phyloP scores from a whole-genome alignment of 345 rosid genomes.

The Eucalyptus lansdowneana region DNA sequence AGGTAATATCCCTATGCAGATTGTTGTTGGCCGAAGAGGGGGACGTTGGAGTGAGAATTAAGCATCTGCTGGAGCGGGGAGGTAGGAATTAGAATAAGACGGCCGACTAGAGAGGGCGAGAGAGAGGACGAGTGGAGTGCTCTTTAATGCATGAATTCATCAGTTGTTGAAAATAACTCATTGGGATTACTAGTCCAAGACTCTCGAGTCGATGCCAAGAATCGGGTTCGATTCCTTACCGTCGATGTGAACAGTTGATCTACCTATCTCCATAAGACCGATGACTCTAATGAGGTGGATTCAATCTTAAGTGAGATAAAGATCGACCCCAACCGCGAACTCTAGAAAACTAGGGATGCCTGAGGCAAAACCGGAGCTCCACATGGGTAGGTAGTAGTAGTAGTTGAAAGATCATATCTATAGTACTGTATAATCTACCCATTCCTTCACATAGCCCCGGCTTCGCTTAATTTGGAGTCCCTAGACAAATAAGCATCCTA shows the following conservation, averaged over 20 bases:
- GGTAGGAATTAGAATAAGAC: conserved; percentile 4
- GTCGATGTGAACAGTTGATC: not conserved
- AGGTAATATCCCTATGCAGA: not conserved
- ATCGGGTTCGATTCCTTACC: not conserved
- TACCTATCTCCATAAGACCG: not conserved
- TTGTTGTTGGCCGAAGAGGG: not conserved
- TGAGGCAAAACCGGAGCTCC: not conserved
- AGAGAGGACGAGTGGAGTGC: not conserved
- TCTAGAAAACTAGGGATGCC: not conserved
- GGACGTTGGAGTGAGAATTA: not conserved
- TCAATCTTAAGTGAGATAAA: not conserved
- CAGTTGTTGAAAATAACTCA: not conserved
- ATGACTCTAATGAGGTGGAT: not conserved
- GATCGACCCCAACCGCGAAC: not conserved
- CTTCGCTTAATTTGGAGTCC: not conserved
- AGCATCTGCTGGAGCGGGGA: not conserved
- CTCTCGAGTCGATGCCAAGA: not conserved
- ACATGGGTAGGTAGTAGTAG: not conserved
- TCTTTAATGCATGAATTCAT: not conserved
- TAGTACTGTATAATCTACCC: not conserved
- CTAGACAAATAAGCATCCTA: not conserved
- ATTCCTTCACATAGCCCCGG: not conserved
- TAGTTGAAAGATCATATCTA: not conserved
- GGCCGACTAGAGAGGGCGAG: not conserved
- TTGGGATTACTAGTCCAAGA: not conserved